Base-by-base conservation (phyloP, 1,139 yeast species). In the Suhomyces bokatorum region DNA sequence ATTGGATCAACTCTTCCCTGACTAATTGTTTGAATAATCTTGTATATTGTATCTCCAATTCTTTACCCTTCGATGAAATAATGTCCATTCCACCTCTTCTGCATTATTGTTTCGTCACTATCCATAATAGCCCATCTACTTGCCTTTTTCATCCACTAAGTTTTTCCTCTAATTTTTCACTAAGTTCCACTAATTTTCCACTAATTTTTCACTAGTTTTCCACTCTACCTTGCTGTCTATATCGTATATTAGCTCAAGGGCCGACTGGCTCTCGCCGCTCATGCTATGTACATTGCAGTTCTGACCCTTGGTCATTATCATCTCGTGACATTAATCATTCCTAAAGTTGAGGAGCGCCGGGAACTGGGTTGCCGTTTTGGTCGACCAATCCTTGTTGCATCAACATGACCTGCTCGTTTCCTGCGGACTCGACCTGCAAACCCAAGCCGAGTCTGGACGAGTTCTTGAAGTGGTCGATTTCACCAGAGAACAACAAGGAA, bases 371-470 rank as follows among this genome's bases (percentile, higher is more conserved):
- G 61, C 93, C 95, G 60, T 86, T 83, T 54, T 84, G 86, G 62
- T 86, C 95, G 48, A 74, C 65, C 70, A 86, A 75, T 59, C 93
- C 93, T 69, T 85, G 90, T 75, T 86, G 95, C 78, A 74, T 74
- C 74, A 74, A 66, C 77, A 77, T 68, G 59, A 88, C 80, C 73
- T 89, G 93, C 70, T 89, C 96, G 62, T 87, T 84, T 64, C 97
- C 97, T 51, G 97, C 96, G 49, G 88, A 79, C 75, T 93, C 98
- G 55, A 93, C 85, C 75, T 90, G 97, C 60, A 93, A 78, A 67
- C 98, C 99, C 59, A 91, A 81, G 64, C 99, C 99, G 55, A 91
- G 74, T 67, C 85, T 85, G 50, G 93, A 85, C 40, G 90, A 75
- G 66, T 83, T 81, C 75, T 91, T 91, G 61, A 77, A 72, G 68